Percentiles rank a stretch among this genome's conserved stretches.
These are phyloP conservation scores for Astraeus odoratus DNA, from an alignment of 768 basidiomycete species.

Conservation along the genomic window DNA sequence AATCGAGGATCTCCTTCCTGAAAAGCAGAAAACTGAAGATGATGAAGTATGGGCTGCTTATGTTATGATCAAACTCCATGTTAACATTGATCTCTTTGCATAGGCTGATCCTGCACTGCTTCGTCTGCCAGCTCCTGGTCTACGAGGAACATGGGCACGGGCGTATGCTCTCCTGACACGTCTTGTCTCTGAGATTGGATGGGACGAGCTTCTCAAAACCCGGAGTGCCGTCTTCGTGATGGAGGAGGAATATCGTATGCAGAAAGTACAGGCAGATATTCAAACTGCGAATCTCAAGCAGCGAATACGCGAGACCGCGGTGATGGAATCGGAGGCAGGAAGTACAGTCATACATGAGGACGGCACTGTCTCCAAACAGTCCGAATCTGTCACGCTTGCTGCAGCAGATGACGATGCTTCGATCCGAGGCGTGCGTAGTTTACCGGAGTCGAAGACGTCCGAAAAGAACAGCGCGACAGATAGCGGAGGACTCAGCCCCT, in stretches of 20 bases:
- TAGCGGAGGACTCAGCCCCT: conserved; percentile 5
- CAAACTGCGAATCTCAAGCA: conserved; percentile 25
- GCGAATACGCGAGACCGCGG: conserved; percentile 19
- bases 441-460: too few species aligned
- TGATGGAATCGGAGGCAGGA: conserved; percentile 17
- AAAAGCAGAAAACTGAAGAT: conserved; percentile 73
- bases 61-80: neutral
- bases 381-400: conserved; percentile 21
- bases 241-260: conserved; percentile 99
- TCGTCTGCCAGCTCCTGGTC: conserved; percentile 89
- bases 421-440: conserved; percentile 27
- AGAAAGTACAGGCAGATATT: conserved; percentile 79
- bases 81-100: neutral
- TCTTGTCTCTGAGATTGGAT: conserved; percentile 91
- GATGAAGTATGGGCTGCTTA: conserved; percentile 54
- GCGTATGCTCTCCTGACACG: conserved; percentile 88
- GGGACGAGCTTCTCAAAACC: conserved; percentile 96
- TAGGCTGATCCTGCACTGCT: conserved; percentile 90
- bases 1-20: conserved; percentile 87
- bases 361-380: conserved; percentile 37
- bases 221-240: conserved; percentile 96
- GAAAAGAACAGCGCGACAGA: conserved; percentile 8
- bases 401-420: conserved; percentile 69
- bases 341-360: conserved; percentile 56
- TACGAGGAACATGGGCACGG: conserved; percentile 93